Conservation (phyloP, 305 asterid genomes). For the Solanum hybrid region DNA sequence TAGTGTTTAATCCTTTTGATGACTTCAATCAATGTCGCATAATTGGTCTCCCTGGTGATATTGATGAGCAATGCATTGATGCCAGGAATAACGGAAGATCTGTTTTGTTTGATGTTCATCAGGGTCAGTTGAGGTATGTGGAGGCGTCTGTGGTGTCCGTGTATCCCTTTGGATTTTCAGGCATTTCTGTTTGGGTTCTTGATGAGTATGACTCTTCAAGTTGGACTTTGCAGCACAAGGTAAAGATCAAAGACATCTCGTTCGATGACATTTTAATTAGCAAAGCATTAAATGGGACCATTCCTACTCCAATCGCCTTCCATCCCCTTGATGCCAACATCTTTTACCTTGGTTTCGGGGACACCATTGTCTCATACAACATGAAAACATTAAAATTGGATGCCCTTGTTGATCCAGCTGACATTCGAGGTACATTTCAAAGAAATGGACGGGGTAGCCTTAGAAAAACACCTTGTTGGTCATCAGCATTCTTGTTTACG, state of each 20-base stretch:
- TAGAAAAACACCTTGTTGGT: not conserved
- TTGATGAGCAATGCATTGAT: not conserved
- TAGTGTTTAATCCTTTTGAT: not conserved
- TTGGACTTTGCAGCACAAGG: conserved; percentile 2
- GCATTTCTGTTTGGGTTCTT: conserved; percentile 1
- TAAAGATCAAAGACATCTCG: not conserved
- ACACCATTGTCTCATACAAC: not conserved
- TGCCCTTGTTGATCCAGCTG: not conserved
- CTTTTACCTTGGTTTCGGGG: conserved; percentile 5
- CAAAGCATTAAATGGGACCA: not conserved
- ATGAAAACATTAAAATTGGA: conserved; percentile 1
- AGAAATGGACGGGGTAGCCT: not conserved
- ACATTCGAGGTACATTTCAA: not conserved
- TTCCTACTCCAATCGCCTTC: conserved; percentile 5
- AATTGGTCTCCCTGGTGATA: not conserved
- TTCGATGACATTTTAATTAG: not conserved
- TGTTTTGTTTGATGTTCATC: not conserved
- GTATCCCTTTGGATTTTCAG: not conserved
- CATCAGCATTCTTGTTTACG: not conserved
- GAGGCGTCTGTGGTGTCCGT: not conserved
- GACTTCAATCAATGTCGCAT: not conserved
- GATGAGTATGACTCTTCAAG: conserved; percentile 1
- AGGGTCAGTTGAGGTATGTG: not conserved
- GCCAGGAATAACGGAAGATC: not conserved
- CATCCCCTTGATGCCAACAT: not conserved